A percentile compares a stretch with the other conserved stretches of the same genome.
Conservation (phyloP, 768 basidiomycete species). For the Kwoniella mangroviensis region DNA sequence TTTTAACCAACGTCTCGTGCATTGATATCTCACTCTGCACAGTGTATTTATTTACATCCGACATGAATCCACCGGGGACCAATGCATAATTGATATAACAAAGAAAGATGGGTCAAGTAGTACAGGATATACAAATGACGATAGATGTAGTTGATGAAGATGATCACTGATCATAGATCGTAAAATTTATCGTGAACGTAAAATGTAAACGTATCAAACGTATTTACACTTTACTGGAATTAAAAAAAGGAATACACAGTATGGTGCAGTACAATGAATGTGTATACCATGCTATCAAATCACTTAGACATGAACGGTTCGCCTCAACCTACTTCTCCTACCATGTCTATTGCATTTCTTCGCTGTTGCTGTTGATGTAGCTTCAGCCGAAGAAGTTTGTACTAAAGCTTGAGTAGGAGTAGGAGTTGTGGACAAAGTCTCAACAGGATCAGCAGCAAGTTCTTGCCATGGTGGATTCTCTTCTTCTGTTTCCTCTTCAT, state of each 20-base stretch:
- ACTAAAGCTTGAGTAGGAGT: too few relatives aligned
- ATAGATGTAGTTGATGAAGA: background rate
- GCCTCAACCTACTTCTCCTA: slow-evolving; percentile 9
- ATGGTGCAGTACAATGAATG: background rate
- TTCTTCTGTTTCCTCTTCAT: background rate
- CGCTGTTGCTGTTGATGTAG: too few relatives aligned
- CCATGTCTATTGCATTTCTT: slow-evolving; percentile 7
- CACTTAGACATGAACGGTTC: background rate
- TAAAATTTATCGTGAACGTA: background rate
- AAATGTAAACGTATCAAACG: background rate
- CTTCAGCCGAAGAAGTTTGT: too few relatives aligned
- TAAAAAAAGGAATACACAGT: background rate
- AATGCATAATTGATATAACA: background rate
- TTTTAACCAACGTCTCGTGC: too few relatives aligned
- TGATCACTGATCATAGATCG: background rate
- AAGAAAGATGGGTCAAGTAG: background rate
- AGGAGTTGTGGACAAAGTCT: background rate
- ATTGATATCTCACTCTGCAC: too few relatives aligned
- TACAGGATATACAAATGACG: background rate
- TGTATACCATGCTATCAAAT: background rate
- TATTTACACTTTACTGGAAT: background rate
- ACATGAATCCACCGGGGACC: background rate
- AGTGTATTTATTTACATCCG: background rate
- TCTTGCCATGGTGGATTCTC: slow-evolving; percentile 5
- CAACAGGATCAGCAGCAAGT: slow-evolving; percentile 6